Base-by-base conservation (phyloP, 2,329 filamentous ascomycete genomes). In the Cytospora piceae region DNA sequence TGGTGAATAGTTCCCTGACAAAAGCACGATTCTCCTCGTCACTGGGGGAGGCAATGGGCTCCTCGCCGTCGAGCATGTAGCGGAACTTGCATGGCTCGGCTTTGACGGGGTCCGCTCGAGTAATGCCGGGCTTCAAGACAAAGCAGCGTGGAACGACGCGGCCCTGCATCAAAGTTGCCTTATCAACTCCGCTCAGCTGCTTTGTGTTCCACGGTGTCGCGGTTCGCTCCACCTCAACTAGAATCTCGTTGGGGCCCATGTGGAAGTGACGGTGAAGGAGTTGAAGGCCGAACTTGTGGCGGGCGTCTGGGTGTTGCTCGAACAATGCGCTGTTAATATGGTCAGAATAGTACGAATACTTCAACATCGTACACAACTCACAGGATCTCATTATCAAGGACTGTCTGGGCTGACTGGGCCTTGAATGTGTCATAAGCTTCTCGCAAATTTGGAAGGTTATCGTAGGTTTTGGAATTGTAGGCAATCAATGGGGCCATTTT, bases 201-300 rank as follows among this genome's bases (percentile, higher is more conserved):
- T 59, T 51, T n/a, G 49, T 34, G 14, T 59, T 42, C 57, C 57
- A 51, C 2, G 57, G 57, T 8, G 57, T 51, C 11, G 39, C n/a
- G 8, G 29, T 59, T 4, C 57, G 57, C 39, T 59, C 57, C 7
- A 59, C 39, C 29, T 59, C 27, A 3, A 59, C 57, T 3, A 59
- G 42, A 1, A 59, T 51, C 20, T 59, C 57, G 14, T 32, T 24
- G 12, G n/a, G 14, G 5, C 20, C 9, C 57, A 59, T 59, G 39
- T 42, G n/a, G 12, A 59, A 59, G 17, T 59, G 27, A 2, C 57
- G 42, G 22, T 59, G 39, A 4, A 59, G 42, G 4, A 59, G 42
- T 22, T 59, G 57, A 8, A 59, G 39, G 0, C 57, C 57, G 20
- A 59, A 59, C 12, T 59, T 59, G 12, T 49, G n/a, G 57, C 57